Base-by-base conservation (phyloP, 768 basidiomycete genomes). In the Lyophyllum decastes region DNA sequence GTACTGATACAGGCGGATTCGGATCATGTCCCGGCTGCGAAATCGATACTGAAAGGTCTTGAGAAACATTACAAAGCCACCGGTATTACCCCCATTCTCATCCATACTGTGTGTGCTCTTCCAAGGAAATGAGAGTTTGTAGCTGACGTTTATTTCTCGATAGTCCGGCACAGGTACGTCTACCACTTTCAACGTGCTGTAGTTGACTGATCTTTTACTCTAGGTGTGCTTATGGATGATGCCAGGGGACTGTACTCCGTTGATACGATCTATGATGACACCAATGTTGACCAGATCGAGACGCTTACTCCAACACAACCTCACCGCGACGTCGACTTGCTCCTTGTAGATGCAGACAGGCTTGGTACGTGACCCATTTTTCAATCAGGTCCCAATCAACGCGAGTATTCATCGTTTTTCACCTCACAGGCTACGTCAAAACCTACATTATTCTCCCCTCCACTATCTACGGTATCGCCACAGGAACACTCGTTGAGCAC, bases 61-160 rank as follows among this genome's bases (percentile, higher is more conserved):
- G 83, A 80, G 71, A 78, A 74, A 61, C 70, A 76, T 21, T 68
- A 77, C 49, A 71, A 75, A 33, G 64, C 60, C 21, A 79, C 78
- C 1, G 80, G 81, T 2, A 72, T 66, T 2, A 64, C 68, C 1
- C 78, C 85, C 5, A 74, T 77, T 55, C 73, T 84, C 10, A 87
- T 90, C 17, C 84, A 90, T 63, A 87, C 86, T 0, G 88, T 86
- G 62, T 62, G 85, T 69, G 2, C 19, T 14, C 40, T 21, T 35
- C 60, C 43, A 48, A 17, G 41, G 24, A 16, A 8, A 11, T 14
- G 22, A 22, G 10, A 10, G 30, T 4, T 30, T 30, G 5, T 30
- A 30, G 10, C 30, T 10, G 30, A 30, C 30, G 10, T 30, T 4
- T 10, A 4, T 4, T 30, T 4, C 30, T 30, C 30, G 5, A 30